Base-by-base conservation (phyloP, 2,329 filamentous ascomycete species). In the Phyllachora maydis region DNA sequence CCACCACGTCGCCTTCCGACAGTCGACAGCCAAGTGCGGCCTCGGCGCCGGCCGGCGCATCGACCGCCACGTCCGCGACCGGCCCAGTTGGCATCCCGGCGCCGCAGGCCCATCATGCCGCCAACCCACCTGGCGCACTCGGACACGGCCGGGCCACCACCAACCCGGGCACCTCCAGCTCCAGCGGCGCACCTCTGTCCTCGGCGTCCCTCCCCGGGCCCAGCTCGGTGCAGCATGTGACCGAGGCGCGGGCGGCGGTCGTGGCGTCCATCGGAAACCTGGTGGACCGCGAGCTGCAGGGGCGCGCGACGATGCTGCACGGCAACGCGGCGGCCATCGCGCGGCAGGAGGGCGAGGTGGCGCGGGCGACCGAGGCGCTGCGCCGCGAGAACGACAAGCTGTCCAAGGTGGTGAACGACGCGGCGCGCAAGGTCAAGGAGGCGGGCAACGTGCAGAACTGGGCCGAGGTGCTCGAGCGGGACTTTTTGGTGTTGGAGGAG, bases 371-470 rank as follows among this genome's bases (percentile, higher is more conserved):
- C 5, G 59, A 54, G 2, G 59, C 45, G 3, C 46, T 82, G 42
- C 51, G 59, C 23, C 58, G 59, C 33, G 71, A 81, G 41, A 70
- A 61, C 23, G 65, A 70, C 30, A 62, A 65, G 44, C 59, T 78
- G 39, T 60, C 65, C 33, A 60, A 60, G 33, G 54, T 78, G 35
- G 67, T 68, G 4, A 61, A 63, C 33, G 59, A 57, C 28, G 69
- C 70, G 17, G 61, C 64, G 21, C 58, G 59, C 32, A 59, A 59
- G 38, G 51, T 85, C 28, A 83, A 82, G 50, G 76, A 82, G 54
- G 54, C 82, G 30, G 76, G 77, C 13, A 71, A 82, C 41, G 64
- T 85, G 40, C 76, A 85, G 55, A 83, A 83, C 44, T 88, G 77
- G 77, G 75, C 77, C 12, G 78, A 88, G 58, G 66, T 82, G 48